phyloP scores from a whole-genome alignment of 345 rosid genomes.

The Carallia pectinifolia region DNA sequence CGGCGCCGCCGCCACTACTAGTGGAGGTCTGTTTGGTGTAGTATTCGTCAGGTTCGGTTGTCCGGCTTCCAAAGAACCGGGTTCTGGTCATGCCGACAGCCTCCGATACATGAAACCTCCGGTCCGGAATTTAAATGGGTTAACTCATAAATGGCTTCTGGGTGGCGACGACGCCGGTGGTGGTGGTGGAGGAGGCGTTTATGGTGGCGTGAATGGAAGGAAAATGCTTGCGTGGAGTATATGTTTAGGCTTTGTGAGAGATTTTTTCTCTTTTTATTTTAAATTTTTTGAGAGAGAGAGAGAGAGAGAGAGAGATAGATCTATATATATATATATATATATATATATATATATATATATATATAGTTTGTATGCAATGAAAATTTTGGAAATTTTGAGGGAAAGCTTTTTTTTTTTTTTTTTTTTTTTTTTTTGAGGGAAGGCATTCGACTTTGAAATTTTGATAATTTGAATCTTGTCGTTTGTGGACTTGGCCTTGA shows the following conservation, averaged over 20 bases:
- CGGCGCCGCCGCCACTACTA: slow-evolving; percentile 32
- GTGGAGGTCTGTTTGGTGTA: slow-evolving; percentile 18
- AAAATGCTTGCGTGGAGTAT: neutral
- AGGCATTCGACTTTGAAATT: slow-evolving; percentile 4
- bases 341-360: too few relatives aligned
- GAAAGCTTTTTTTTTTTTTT: too few relatives aligned
- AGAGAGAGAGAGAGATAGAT: too few relatives aligned
- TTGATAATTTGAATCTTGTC: slow-evolving; percentile 15
- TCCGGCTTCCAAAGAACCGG: slow-evolving; percentile 39
- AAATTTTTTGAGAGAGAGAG: neutral
- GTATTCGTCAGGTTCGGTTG: slow-evolving; percentile 39
- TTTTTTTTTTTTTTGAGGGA: slow-evolving; percentile 35
- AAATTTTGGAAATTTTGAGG: too few relatives aligned
- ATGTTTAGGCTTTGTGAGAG: neutral
- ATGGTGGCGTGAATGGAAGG: too few relatives aligned
- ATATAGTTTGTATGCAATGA: too few relatives aligned
- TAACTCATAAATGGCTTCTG: slow-evolving; percentile 19
- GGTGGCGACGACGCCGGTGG: neutral
- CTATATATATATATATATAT: too few relatives aligned
- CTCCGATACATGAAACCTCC: slow-evolving; percentile 22
- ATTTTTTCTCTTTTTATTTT: slow-evolving; percentile 2
- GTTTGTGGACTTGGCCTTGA: neutral
- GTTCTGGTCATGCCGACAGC: slow-evolving; percentile 55
- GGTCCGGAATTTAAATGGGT: neutral
- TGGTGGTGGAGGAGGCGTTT: neutral